phyloP scores from a whole-genome alignment of 2,329 filamentous ascomycete species.

The Cryoendolithus antarcticus region DNA sequence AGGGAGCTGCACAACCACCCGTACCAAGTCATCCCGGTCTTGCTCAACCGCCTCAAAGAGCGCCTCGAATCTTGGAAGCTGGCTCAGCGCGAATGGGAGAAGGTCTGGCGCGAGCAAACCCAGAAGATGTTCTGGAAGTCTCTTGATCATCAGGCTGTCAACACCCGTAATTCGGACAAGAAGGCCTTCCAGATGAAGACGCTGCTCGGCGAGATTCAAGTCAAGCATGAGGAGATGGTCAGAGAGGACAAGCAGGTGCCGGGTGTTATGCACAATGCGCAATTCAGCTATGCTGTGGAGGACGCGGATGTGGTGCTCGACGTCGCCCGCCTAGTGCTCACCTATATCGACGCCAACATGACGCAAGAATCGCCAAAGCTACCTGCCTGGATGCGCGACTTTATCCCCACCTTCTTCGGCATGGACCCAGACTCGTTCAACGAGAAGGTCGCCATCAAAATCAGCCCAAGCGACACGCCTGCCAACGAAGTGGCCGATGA shows the following conservation, averaged over 20 bases:
- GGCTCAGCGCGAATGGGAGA: slow-evolving; percentile 94
- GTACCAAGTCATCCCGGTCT: slow-evolving; percentile 74
- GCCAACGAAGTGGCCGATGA: slow-evolving; percentile 71
- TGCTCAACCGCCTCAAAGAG: slow-evolving; percentile 80
- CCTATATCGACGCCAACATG: slow-evolving; percentile 29
- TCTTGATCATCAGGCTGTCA: slow-evolving; percentile 89
- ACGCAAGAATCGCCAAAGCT: slow-evolving; percentile 32
- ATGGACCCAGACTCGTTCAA: slow-evolving; percentile 45
- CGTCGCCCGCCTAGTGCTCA: slow-evolving; percentile 33
- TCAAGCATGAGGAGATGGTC: slow-evolving; percentile 82
- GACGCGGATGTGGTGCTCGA: slow-evolving; percentile 42
- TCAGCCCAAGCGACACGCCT: slow-evolving; percentile 22
- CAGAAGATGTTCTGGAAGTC: slow-evolving; percentile 92
- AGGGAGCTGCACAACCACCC: slow-evolving; percentile 75
- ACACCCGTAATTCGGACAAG: slow-evolving; percentile 81
- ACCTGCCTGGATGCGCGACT: slow-evolving; percentile 36
- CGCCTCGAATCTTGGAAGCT: slow-evolving; percentile 98
- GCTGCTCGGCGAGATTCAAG: slow-evolving; percentile 79
- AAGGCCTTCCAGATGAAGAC: slow-evolving; percentile 82
- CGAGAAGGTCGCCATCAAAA: slow-evolving; percentile 45
- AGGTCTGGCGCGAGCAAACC: slow-evolving; percentile 94
- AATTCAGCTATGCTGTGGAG: slow-evolving; percentile 63
- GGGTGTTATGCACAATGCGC: slow-evolving; percentile 28
- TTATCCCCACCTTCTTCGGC: slow-evolving; percentile 39
- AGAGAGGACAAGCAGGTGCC: slow-evolving; percentile 37